Evolutionary conservation across 2,329 filamentous ascomycete genomes (phyloP).

Genomic region (Neofusicoccum umdonicola): DNA sequence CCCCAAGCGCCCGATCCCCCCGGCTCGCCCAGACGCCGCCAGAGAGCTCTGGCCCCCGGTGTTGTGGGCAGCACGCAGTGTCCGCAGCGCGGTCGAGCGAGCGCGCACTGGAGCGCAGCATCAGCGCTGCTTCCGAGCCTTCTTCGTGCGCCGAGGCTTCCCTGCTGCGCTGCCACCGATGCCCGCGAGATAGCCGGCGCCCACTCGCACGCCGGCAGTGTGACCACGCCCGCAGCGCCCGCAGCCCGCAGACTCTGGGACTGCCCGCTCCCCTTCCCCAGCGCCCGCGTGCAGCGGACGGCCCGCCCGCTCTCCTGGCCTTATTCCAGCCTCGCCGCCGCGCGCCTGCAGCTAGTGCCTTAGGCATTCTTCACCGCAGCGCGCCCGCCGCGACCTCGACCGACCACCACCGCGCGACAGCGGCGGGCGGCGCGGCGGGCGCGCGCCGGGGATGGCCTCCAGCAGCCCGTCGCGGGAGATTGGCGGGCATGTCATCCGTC

Average conservation of each 20-base stretch:
- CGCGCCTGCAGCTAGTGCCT: neutral
- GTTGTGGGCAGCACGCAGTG: slow-evolving; percentile 4
- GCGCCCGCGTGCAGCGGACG: slow-evolving; percentile 3
- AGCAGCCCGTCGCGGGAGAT: neutral
- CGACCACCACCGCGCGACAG: too few relatives aligned
- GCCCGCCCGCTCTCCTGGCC: slow-evolving; percentile 8
- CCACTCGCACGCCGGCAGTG: slow-evolving; percentile 8
- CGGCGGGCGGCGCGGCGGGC: too few relatives aligned
- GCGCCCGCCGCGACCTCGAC: neutral
- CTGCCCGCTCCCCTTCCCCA: neutral
- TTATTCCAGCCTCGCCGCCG: slow-evolving; percentile 5
- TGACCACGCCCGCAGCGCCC: neutral
- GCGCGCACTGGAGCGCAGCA: neutral
- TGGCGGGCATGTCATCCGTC: slow-evolving; percentile 10
- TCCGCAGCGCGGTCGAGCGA: neutral
- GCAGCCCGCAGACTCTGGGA: neutral
- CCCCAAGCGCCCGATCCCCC: slow-evolving; percentile 9
- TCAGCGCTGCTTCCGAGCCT: neutral
- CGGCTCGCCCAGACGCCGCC: slow-evolving; percentile 8
- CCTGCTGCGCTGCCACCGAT: neutral
- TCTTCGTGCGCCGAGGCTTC: neutral
- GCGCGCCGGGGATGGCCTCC: too few relatives aligned
- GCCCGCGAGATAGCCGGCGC: neutral
- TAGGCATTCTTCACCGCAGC: slow-evolving; percentile 11
- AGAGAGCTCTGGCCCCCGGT: slow-evolving; percentile 8